phyloP scores from a whole-genome alignment of 371 early-diverging fungal genomes.

The Capniomyces stellatus region DNA sequence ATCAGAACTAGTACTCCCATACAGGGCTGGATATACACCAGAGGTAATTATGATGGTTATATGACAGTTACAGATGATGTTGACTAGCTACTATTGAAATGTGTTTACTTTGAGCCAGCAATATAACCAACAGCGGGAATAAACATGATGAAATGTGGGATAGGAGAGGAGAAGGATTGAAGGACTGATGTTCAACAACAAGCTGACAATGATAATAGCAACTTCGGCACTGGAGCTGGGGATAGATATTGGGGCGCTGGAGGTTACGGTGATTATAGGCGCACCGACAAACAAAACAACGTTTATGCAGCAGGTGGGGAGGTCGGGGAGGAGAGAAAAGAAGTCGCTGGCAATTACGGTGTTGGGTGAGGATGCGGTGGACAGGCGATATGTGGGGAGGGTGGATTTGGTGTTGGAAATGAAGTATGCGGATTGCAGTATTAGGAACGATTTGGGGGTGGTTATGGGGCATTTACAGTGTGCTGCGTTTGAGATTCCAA shows the following conservation, averaged over 20 bases:
- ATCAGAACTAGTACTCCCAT: slow-evolving; percentile 26
- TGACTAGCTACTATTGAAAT: too few species aligned
- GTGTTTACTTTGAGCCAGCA: too few species aligned
- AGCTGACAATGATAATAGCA: slow-evolving; percentile 33
- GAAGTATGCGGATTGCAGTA: not conserved
- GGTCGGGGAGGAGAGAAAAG: slow-evolving; percentile 30
- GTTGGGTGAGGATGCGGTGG: slow-evolving; percentile 1
- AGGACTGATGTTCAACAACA: slow-evolving; percentile 30
- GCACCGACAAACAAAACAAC: slow-evolving; percentile 19
- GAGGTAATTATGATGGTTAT: too few species aligned
- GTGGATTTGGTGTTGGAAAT: too few species aligned
- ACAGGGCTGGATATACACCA: slow-evolving; percentile 42
- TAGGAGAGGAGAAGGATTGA: slow-evolving; percentile 38
- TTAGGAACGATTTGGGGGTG: slow-evolving; percentile 1
- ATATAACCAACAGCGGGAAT: too few species aligned
- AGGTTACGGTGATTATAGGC: slow-evolving; percentile 39
- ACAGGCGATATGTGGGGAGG: not conserved
- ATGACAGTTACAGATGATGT: too few species aligned
- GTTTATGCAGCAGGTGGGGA: slow-evolving; percentile 35
- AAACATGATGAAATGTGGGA: too few species aligned
- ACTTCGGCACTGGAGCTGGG: slow-evolving; percentile 56
- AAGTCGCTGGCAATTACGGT: slow-evolving; percentile 28
- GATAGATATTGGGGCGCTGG: slow-evolving; percentile 42
- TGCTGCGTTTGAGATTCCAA: slow-evolving; percentile 23
- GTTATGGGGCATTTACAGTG: slow-evolving; percentile 17